Base-by-base conservation (phyloP, 2,329 filamentous ascomycete genomes). In the Volutella citrinella region DNA sequence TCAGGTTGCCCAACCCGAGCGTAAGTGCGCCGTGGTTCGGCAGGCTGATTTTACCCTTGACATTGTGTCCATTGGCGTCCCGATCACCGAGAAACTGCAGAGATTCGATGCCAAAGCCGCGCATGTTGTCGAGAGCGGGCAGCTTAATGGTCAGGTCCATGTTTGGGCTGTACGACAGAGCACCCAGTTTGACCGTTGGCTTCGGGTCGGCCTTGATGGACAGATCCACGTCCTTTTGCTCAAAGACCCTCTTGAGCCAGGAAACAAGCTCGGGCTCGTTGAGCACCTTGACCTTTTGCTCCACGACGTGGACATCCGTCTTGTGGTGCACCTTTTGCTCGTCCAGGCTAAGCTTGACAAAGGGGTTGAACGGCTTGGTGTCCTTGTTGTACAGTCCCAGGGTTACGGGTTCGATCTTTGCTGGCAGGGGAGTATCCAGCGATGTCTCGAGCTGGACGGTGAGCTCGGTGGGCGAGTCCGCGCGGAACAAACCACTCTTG, bases 1-100 rank as follows among this genome's bases (percentile, higher is more conserved):
- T 66, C n/a, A 72, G 30, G 44, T 73, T 66, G 10, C 70, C 69
- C 5, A 70, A 54, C 1, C 60, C 64, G 6, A 73, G 62, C 2
- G 60, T 60, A 3, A 74, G 53, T 1, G 60, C 49, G 4, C 68
- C 67, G 20, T 56, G 52, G 42, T 74, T 74, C 3, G 70, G 70
- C 12, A 74, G 46, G 26, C 57, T 65, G 8, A 71, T 51, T 3
- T 54, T 52, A 3, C 68, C 69, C 17, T 55, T 56, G 34, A 73
- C 48, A 42, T 72, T 72, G 30, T 56, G 57, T 10, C 65, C 65
- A 12, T 67, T 57, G 0, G 52, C 48, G 16, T 57, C 54, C 6
- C 63, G 47, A 1, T 65, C 61, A 4, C 67, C 41, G 10, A 66
- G 36, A 6, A 73, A 53, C 3, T 58, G 58, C 6, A 74, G 43